These are phyloP conservation scores for Phalaenopsis hybrid DNA, from an alignment of 116 monocot species.

Conservation along the genomic window DNA sequence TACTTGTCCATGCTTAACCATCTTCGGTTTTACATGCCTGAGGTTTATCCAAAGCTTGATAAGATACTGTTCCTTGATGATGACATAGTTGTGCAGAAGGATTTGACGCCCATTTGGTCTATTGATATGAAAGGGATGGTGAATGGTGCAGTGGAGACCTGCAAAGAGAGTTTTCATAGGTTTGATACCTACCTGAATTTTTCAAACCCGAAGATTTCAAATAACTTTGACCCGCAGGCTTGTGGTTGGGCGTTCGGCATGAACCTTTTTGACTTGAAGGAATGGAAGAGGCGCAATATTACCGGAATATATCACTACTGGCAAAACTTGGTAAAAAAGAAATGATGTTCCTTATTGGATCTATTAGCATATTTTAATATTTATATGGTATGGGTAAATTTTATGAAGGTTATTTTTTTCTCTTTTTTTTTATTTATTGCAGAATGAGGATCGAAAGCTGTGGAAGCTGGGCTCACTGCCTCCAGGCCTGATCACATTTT, in stretches of 20 bases:
- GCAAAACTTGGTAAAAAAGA: conserved; percentile 75
- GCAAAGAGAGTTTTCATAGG: conserved; percentile 77
- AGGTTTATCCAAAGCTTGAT: conserved; percentile 77
- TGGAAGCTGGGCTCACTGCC: conserved; percentile 96
- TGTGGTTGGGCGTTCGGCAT: conserved; percentile 99
- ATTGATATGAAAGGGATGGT: conserved; percentile 83
- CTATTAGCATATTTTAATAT: not conserved
- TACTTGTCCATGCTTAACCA: conserved; percentile 95
- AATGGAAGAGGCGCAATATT: conserved; percentile 72
- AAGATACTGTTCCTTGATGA: conserved; percentile 93
- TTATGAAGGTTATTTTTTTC: not conserved
- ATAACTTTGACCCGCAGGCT: conserved; percentile 67
- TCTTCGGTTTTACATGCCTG: conserved; percentile 95
- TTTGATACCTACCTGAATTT: conserved; percentile 83
- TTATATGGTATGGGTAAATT: not conserved
- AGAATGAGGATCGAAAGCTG: conserved; percentile 78
- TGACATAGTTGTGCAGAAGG: conserved; percentile 87
- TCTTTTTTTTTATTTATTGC: not conserved
- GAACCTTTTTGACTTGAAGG: conserved; percentile 94
- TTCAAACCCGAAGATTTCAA: conserved; percentile 63
- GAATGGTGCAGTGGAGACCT: conserved; percentile 88
- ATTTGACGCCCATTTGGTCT: conserved; percentile 77
- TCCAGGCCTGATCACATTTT: conserved; percentile 85
- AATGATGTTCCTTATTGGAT: not conserved
- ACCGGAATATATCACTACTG: conserved; percentile 90